Percentiles rank a stretch among this genome's conserved stretches.
phyloP scores from a whole-genome alignment of 148 eudicot species.

The Chenopodium formosanum region DNA sequence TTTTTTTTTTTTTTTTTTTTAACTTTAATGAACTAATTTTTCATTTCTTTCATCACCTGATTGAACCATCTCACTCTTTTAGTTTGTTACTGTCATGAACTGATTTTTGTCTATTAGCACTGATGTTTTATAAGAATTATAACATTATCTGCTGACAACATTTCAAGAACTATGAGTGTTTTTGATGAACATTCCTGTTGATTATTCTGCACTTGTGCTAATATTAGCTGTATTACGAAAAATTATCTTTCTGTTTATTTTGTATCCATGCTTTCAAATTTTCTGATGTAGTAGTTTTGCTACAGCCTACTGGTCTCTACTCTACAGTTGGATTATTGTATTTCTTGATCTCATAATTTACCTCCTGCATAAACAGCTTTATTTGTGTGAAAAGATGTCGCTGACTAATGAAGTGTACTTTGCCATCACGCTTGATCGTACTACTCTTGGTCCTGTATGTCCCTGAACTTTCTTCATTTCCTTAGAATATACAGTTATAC shows the following conservation, averaged over 20 bases:
- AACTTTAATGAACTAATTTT: too few species aligned
- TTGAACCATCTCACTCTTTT: neutral
- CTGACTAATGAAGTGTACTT: conserved; percentile 95
- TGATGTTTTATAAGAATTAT: too few species aligned
- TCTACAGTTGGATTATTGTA: neutral
- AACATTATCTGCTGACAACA: neutral
- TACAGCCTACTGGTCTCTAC: neutral
- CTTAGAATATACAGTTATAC: too few species aligned
- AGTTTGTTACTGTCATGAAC: neutral
- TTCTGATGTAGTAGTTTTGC: neutral
- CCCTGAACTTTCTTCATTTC: conserved; percentile 12
- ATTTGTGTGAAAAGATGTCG: conserved; percentile 82
- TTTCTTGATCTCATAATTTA: neutral
- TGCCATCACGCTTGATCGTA: conserved; percentile 92
- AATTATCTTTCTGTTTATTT: neutral
- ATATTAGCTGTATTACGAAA: neutral
- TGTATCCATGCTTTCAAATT: neutral
- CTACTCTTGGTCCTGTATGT: conserved; percentile 91
- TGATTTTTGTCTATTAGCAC: too few species aligned
- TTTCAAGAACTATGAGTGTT: neutral
- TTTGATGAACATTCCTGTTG: neutral
- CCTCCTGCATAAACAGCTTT: conserved; percentile 49
- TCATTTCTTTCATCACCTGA: too few species aligned
- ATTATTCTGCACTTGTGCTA: neutral
- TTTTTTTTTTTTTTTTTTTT: too few species aligned